Base-by-base conservation (phyloP, 2,329 filamentous ascomycete genomes). In the Alternaria hordeiaustralica region DNA sequence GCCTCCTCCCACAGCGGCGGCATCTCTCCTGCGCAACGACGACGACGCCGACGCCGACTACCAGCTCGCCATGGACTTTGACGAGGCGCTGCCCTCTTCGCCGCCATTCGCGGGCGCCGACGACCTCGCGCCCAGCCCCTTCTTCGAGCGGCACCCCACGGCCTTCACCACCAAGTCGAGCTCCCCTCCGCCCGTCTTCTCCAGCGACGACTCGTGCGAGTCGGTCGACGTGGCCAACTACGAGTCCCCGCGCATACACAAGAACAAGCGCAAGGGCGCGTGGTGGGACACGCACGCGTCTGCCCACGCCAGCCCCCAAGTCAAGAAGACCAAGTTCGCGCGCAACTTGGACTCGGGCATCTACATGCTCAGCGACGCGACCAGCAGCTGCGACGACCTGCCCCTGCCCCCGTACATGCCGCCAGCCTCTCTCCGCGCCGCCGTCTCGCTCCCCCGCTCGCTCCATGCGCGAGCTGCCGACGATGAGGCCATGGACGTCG, bases 281-380 rank as follows among this genome's bases (percentile, higher is more conserved):
- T 79, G 77, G 77, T 78, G 72, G 67, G 72, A 72, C 41, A 67
- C 58, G 7, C 59, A 53, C 66, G 66, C 65, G 18, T 66, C 65
- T 5, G 49, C 66, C 10, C 67, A 69, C 41, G 62, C 55, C 13
- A 65, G 61, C 51, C 61, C 65, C 25, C 66, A 66, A 33, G 57
- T 64, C 8, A 78, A 78, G 60, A 75, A 74, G 66, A 58, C 70
- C 1, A 76, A 71, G 44, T 70, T 78, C 23, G 65, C 68, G 23
- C 70, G 76, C 50, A 76, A 78, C 46, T 71, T 72, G 45, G 77
- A 79, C 59, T 76, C 74, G 0, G 77, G 75, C 6, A 67, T 78
- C 12, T 77, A 68, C 36, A 73, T 78, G 73, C 63, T 71, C 61
- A 78, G 77, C 62, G 75, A 78, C 54, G 67, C 67, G 5, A 68